Conservation (phyloP, 176 grass and related monocot species). For the Echinochloa phyllopogon region DNA sequence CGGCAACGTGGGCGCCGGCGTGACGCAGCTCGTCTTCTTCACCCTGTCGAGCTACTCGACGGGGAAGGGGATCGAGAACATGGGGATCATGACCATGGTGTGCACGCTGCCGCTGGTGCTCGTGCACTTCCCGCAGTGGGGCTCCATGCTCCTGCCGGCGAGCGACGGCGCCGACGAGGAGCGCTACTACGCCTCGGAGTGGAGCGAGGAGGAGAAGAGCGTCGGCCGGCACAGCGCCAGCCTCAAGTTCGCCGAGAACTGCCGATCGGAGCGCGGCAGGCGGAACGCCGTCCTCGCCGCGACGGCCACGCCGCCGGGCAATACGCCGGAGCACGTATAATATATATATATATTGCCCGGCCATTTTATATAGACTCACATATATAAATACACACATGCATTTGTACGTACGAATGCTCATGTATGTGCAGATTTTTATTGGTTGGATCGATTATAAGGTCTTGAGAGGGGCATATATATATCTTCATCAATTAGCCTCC, state of each 20-base stretch:
- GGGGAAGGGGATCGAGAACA: slow-evolving; percentile 51
- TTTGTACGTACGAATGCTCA: too few species aligned
- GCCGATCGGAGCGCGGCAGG: slow-evolving; percentile 64
- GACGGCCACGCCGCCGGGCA: slow-evolving; percentile 44
- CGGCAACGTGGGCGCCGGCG: slow-evolving; percentile 67
- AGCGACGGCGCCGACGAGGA: slow-evolving; percentile 48
- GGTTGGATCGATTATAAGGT: too few species aligned
- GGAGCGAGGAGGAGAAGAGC: slow-evolving; percentile 61
- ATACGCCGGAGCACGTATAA: slow-evolving; percentile 56
- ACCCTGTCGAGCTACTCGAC: slow-evolving; percentile 66
- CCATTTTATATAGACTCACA: too few species aligned
- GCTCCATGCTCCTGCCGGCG: slow-evolving; percentile 74
- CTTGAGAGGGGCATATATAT: too few species aligned
- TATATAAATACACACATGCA: too few species aligned
- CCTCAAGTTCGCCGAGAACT: slow-evolving; percentile 73
- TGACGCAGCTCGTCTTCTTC: slow-evolving; percentile 88
- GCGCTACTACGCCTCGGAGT: slow-evolving; percentile 62
- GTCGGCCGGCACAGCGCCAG: slow-evolving; percentile 49
- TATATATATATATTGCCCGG: background rate
- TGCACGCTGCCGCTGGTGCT: slow-evolving; percentile 64
- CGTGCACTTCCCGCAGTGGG: slow-evolving; percentile 91
- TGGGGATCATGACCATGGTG: slow-evolving; percentile 90
- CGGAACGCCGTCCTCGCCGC: slow-evolving; percentile 36
- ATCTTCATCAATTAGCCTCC: too few species aligned
- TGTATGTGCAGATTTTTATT: too few species aligned